A percentile compares a stretch with the other conserved stretches of the same genome.
phyloP scores from a whole-genome alignment of 2,329 filamentous ascomycete genomes.

The Phialophora tarda region DNA sequence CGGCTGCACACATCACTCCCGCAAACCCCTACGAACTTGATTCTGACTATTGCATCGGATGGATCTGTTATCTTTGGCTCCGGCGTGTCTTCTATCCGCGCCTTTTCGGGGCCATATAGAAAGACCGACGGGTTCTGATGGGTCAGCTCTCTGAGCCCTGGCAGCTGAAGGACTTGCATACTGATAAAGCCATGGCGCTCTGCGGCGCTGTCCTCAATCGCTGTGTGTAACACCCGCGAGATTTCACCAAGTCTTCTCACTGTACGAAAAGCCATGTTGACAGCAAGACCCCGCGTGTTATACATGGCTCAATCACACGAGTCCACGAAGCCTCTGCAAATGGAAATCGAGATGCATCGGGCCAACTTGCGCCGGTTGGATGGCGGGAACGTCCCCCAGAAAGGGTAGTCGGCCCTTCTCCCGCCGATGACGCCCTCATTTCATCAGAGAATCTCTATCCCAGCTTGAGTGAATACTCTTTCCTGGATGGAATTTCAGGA shows the following conservation, averaged over 20 bases:
- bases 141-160: constrained; percentile 1
- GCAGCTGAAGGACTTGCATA: neutral
- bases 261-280: neutral
- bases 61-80: constrained; percentile 46
- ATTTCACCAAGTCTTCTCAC: neutral
- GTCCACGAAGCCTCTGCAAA: constrained; percentile 5
- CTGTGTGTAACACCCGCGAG: neutral
- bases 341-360: constrained; percentile 16
- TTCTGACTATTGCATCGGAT: constrained; percentile 51
- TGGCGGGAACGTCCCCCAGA: neutral
- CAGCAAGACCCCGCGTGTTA: constrained; percentile 7
- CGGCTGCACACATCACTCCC: constrained; percentile 46
- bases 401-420: constrained; percentile 3
- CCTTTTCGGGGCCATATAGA: constrained; percentile 49
- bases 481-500: neutral
- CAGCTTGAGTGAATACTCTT: neutral
- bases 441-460: neutral
- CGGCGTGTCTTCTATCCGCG: constrained; percentile 48
- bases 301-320: constrained; percentile 15
- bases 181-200: constrained; percentile 14
- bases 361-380: constrained; percentile 21
- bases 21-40: constrained; percentile 54
- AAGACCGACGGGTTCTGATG: constrained; percentile 50
- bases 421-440: neutral
- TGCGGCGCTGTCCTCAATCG: neutral